Conservation (phyloP, 1,139 yeast genomes). For the Candida frijolesensis region DNA sequence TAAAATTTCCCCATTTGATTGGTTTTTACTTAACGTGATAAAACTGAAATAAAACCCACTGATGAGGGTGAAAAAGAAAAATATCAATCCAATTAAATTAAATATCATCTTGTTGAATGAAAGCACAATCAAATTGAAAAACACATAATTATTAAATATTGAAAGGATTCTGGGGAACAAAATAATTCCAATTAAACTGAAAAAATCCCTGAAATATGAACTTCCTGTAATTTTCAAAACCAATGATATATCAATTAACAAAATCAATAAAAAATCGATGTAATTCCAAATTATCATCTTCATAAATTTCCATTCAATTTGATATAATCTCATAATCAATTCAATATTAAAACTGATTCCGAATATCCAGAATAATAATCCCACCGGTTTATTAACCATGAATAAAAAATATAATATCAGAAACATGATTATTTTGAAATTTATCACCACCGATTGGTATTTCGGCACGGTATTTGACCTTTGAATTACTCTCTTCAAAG, state of each 20-base stretch:
- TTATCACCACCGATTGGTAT: constrained; percentile 45
- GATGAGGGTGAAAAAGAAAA: constrained; percentile 53
- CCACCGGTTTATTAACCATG: constrained; percentile 31
- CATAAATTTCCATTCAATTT: constrained; percentile 44
- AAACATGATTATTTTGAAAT: constrained; percentile 36
- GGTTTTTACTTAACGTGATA: constrained; percentile 50
- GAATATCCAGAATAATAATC: constrained; percentile 35
- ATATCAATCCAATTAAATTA: constrained; percentile 55
- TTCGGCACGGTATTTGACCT: constrained; percentile 44
- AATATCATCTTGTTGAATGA: constrained; percentile 57
- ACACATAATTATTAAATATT: constrained; percentile 55
- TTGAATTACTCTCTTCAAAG: constrained; percentile 31
- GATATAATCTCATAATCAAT: constrained; percentile 38
- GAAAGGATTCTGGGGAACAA: constrained; percentile 57
- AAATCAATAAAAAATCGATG: constrained; percentile 36
- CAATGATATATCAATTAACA: constrained; percentile 34
- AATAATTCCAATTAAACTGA: constrained; percentile 53
- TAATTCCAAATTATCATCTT: constrained; percentile 46
- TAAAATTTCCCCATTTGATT: constrained; percentile 51
- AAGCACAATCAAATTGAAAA: constrained; percentile 54
- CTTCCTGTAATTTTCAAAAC: constrained; percentile 22
- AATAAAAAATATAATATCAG: constrained; percentile 35
- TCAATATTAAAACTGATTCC: constrained; percentile 42
- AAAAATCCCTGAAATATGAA: constrained; percentile 31
- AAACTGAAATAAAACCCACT: constrained; percentile 63